Evolutionary conservation across 2,329 filamentous ascomycete genomes (phyloP), one percentile per base, ranked within the genome.

Genomic region (Aspergillus quadricinctus): DNA sequence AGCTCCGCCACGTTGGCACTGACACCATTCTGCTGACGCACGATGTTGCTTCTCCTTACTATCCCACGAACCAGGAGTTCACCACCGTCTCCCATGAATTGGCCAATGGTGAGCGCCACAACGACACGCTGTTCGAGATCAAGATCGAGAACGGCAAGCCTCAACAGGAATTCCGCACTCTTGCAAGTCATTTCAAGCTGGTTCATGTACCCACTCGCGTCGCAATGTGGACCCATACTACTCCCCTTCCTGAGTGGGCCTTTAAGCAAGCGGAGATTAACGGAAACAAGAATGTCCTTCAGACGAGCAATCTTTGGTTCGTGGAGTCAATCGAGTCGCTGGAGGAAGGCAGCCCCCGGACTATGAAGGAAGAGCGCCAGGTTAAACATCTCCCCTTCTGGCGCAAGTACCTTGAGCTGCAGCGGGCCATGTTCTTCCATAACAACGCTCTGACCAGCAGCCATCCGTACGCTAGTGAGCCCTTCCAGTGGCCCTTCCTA

Each of bases 221-320:
- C 51, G 93, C 94, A 63, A 96, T 99, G 93, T 99, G 94, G 94
- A 99, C 94, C 28, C 93, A 97, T 75, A 89, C 89, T 37, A 94
- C 87, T 57, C 90, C 94, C 50, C 84, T 99, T n/a, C 94, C 94
- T 4, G 94, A 99, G 3, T 99, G 94, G 94, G 94, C 83, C 27
- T 93, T 89, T 79, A 94, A 95, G 75, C 94, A 99, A 75, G 93
- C 96, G 69, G 94, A 99, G 74, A 97, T 99, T 80, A 99, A 99
- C 75, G 94, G 94, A 58, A 99, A 99, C 82, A 99, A 99, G 84
- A 95, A 96, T 72, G 80, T 95, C 53, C 81, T 86, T 28, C 89
- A 93, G 60, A 87, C 88, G 71, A 96, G 91, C 72, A 99, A 99
- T 72, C 82, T 96, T 60, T 99, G 94, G 94, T 88, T 89, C 65